Percentiles rank a stretch among this genome's conserved stretches.
Conservation (phyloP, 306 rosid species). For the Glycine soja region DNA sequence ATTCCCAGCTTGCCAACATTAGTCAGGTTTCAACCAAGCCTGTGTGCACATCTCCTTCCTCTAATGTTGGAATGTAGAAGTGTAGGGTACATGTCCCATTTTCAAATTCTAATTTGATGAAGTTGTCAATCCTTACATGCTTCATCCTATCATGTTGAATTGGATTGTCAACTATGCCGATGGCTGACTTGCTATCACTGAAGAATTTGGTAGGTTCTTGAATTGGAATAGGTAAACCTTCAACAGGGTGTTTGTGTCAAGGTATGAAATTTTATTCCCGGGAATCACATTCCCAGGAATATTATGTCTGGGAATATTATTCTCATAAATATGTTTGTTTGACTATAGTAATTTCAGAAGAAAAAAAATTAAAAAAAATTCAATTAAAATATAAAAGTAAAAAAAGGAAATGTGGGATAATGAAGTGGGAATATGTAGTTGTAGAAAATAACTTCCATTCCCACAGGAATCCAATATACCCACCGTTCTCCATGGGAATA, state of each 20-base stretch:
- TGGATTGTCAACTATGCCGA: not conserved
- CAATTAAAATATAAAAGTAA: no score
- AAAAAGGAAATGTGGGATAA: no score
- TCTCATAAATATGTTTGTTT: no score
- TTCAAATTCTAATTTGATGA: not conserved
- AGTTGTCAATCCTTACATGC: not conserved
- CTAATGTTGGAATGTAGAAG: not conserved
- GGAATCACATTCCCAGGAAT: no score
- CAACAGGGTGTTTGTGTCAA: not conserved
- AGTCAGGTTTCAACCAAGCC: not conserved
- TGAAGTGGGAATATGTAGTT: no score
- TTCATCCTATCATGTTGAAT: slow-evolving; percentile 8
- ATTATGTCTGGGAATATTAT: no score
- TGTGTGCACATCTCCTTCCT: not conserved
- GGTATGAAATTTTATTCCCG: no score
- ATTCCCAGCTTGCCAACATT: not conserved
- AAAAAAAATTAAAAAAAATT: no score
- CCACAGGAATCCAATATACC: no score
- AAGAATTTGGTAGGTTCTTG: not conserved
- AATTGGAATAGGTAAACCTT: not conserved
- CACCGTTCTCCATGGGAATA: no score
- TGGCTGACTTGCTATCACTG: not conserved
- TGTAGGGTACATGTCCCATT: not conserved
- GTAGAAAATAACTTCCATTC: no score
- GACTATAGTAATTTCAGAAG: no score